phyloP scores from a whole-genome alignment of 192 early-diverging fungal species.

The Linnemannia exigua region DNA sequence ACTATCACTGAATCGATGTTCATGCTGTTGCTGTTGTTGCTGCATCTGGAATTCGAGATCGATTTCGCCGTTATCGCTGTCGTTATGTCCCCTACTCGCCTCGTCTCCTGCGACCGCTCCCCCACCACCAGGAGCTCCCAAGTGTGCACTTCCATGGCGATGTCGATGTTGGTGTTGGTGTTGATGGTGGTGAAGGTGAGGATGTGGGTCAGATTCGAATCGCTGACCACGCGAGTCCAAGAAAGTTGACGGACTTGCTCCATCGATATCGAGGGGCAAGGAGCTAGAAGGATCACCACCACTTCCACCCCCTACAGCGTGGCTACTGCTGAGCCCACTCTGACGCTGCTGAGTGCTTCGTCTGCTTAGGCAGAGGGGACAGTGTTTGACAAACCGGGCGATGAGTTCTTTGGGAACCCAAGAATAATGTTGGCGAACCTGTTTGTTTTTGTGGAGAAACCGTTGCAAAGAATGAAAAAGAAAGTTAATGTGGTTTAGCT shows the following conservation, averaged over 20 bases:
- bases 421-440: constrained; percentile 62
- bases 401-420: constrained; percentile 66
- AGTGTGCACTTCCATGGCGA: neutral
- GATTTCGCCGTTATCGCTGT: neutral
- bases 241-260: neutral
- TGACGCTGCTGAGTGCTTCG: constrained; percentile 44
- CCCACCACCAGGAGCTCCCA: neutral
- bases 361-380: constrained; percentile 58
- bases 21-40: neutral
- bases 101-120: neutral
- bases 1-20: neutral
- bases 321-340: neutral
- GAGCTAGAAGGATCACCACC: neutral
- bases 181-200: no score
- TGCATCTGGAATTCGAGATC: neutral
- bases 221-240: neutral
- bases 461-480: neutral
- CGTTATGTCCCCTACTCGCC: neutral
- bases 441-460: neutral
- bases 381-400: constrained; percentile 62
- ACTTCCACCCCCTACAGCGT: neutral
- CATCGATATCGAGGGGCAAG: neutral
- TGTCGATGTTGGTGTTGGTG: neutral
- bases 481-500: neutral
- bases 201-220: neutral